Base-by-base conservation (phyloP, 148 eudicot genomes). In the Rhododendron vialii region DNA sequence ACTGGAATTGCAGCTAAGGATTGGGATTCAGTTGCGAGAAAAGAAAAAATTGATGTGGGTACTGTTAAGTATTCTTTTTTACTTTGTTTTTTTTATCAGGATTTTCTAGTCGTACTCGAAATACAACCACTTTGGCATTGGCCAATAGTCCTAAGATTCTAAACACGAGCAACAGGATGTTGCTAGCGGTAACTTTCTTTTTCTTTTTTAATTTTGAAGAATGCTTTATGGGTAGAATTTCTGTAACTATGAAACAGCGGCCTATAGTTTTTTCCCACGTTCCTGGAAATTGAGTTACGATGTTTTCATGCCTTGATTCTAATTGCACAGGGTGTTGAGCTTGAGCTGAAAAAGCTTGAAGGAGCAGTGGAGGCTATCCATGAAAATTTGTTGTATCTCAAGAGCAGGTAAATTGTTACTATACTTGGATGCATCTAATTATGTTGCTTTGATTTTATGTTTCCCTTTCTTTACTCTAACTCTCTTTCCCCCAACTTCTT, bases 1-100 rank as follows among this genome's bases (percentile, higher is more conserved):
- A 93, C 89, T 41, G 99, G 99, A 82, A 88, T 96, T 87, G 99
- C 95, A 61, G 97, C 99, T 17, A 96, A 92, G 90, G 99, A 96
- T 89, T 96, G 99, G 99, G 98, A 95, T 1, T 89, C 95, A 14
- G 96, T 95, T 86, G 99, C 99, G 6, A 95, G 89, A 77, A 95
- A 90, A 55, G 99, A 96, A 86, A 94, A 96, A 84, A 89, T 96
- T 87, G 95, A 93, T 94, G 98, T 95, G 87, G 65, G 85, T 74
- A 41, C 55, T 73, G 50, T 38, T 4, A 10, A 20, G 50, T 63
- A 30, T 30, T 13, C 75, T 28, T 69, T 30, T 28, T 13, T 4
- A 11, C 33, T 69, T 65, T 24, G 71, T 35, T 74, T 24, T 36
- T 74, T 35, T 74, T 3, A 35, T 38, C 78, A 33, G 9, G 15